These are phyloP conservation scores for Neonectria sp. DNA, from an alignment of 2,329 filamentous ascomycete genomes.

Conservation along the genomic window DNA sequence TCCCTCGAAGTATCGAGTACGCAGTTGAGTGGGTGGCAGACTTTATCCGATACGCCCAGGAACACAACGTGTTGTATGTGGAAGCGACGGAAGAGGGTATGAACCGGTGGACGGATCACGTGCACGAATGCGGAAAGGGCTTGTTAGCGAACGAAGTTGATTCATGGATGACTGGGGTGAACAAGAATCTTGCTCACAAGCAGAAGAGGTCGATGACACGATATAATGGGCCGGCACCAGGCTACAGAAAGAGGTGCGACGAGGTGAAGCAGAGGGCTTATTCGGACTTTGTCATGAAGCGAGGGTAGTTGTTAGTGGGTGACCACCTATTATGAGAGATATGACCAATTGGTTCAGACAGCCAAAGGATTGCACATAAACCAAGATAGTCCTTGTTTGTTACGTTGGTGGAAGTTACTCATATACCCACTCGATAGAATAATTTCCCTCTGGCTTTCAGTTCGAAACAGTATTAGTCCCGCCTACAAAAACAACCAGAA, in stretches of 20 bases:
- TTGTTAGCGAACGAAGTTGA: conserved; percentile 57
- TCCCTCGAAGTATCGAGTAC: conserved; percentile 57
- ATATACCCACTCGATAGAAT: too few relatives aligned
- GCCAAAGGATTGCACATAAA: too few relatives aligned
- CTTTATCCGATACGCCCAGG: conserved; percentile 51
- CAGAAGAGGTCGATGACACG: conserved; percentile 61
- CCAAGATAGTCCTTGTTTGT: too few relatives aligned
- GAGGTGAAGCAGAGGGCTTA: conserved; percentile 50
- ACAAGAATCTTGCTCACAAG: conserved; percentile 64
- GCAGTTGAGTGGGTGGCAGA: conserved; percentile 57
- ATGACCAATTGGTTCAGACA: too few relatives aligned
- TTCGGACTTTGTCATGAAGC: conserved; percentile 32
- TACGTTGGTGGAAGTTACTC: too few relatives aligned
- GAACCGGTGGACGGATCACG: conserved; percentile 63
- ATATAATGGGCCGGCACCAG: conserved; percentile 62
- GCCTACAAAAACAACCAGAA: too few relatives aligned
- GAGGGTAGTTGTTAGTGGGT: not conserved
- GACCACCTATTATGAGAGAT: too few relatives aligned
- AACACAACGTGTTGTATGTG: conserved; percentile 52
- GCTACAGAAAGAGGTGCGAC: conserved; percentile 57
- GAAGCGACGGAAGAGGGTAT: conserved; percentile 59
- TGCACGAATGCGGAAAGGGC: conserved; percentile 61
- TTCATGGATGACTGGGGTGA: conserved; percentile 70
- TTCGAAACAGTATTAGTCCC: too few relatives aligned
- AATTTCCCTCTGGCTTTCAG: too few relatives aligned